Evolutionary conservation across 75 land plant genomes (phyloP).

Genomic region (Chamaecyparis obtusa): DNA sequence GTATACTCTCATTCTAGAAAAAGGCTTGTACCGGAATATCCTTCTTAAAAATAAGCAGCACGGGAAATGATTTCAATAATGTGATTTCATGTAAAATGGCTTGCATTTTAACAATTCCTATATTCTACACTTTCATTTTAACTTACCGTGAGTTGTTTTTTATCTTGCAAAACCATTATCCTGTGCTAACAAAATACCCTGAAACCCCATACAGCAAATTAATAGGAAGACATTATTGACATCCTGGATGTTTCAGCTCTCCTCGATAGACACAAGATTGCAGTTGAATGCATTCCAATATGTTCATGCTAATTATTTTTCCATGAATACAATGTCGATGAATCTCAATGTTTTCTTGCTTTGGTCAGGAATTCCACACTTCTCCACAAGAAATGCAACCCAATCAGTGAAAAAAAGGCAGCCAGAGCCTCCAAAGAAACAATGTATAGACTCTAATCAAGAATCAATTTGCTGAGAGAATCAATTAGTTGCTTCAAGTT

Average conservation of each 20-base stretch:
- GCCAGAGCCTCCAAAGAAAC: conserved; percentile 2
- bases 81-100: not conserved
- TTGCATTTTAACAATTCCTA: not conserved
- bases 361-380: conserved; percentile 2
- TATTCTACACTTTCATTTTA: not conserved
- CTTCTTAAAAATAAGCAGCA: not conserved
- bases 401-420: not conserved
- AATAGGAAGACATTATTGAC: not conserved
- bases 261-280: not conserved
- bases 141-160: not conserved
- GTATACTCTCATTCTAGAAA: not conserved
- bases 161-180: not conserved
- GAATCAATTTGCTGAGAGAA: conserved; percentile 81
- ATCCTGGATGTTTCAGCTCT: not conserved
- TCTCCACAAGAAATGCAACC: not conserved
- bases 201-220: not conserved
- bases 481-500: conserved; percentile 82
- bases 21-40: not conserved
- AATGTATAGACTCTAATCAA: conserved; percentile 15
- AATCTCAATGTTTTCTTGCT: not conserved
- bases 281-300: not conserved
- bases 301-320: not conserved
- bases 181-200: not conserved
- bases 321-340: not conserved
- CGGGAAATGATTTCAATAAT: not conserved